Evolutionary conservation across 495 filamentous ascomycete genomes (phyloP).

Genomic region (Penicillium fimorum): DNA sequence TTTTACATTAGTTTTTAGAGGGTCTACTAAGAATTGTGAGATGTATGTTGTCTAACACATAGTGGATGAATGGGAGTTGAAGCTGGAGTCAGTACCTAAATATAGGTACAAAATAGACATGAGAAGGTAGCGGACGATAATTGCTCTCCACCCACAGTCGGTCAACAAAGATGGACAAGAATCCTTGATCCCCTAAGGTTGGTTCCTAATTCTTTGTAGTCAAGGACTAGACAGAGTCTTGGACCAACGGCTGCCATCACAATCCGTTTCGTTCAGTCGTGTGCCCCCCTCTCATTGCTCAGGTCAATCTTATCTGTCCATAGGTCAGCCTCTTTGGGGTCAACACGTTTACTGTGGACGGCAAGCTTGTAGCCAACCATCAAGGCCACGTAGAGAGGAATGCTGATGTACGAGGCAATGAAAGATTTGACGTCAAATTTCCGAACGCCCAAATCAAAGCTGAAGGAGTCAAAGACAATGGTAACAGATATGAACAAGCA

Average conservation of each 20-base stretch:
- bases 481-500: constrained; percentile 69
- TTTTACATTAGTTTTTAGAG: background rate
- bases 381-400: constrained; percentile 70
- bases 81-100: background rate
- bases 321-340: constrained; percentile 59
- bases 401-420: constrained; percentile 73
- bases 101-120: background rate
- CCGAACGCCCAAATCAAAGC: constrained; percentile 34
- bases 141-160: background rate
- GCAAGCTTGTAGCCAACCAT: constrained; percentile 66
- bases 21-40: too few relatives aligned
- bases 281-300: background rate
- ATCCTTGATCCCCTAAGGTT: background rate
- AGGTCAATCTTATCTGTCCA: constrained; percentile 46
- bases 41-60: too few relatives aligned
- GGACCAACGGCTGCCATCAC: background rate
- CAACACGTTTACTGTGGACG: constrained; percentile 49
- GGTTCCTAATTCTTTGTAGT: too few relatives aligned
- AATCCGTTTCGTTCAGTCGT: background rate
- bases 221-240: background rate
- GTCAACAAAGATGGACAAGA: background rate
- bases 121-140: background rate
- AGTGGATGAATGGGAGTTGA: background rate
- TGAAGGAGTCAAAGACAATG: constrained; percentile 70
- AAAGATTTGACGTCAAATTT: constrained; percentile 63